Conservation (phyloP, 805 yeast species). For the Ogataea nakhonphanomensis region DNA sequence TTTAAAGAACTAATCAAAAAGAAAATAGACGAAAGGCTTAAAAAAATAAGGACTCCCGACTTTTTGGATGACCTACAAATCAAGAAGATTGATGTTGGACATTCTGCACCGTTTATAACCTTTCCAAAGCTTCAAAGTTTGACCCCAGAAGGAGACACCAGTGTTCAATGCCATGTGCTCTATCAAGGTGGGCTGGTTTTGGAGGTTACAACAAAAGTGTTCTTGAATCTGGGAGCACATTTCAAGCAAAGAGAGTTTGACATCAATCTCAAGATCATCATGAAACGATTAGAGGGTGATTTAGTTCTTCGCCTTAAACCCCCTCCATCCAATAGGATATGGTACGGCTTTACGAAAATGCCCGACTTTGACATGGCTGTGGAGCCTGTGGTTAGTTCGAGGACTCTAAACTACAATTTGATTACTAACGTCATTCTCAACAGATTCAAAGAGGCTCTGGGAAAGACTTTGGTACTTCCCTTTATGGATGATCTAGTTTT, state of each 20-base stretch:
- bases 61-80: conserved; percentile 82
- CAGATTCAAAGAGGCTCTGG: conserved; percentile 73
- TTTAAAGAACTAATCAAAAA: conserved; percentile 55
- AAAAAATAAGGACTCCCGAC: conserved; percentile 80
- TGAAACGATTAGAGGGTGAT: conserved; percentile 71
- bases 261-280: conserved; percentile 63
- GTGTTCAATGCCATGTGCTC: conserved; percentile 55
- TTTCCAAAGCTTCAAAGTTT: conserved; percentile 66
- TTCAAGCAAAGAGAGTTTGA: conserved; percentile 74
- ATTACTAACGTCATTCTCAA: conserved; percentile 78
- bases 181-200: conserved; percentile 77
- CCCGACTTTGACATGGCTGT: conserved; percentile 73
- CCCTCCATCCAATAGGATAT: conserved; percentile 85
- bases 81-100: conserved; percentile 69
- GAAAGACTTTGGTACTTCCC: conserved; percentile 79
- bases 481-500: conserved; percentile 84
- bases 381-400: conserved; percentile 88
- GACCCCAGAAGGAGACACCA: conserved; percentile 75
- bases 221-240: conserved; percentile 69
- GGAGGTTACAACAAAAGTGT: conserved; percentile 77
- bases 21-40: conserved; percentile 66
- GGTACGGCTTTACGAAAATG: conserved; percentile 84
- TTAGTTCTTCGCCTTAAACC: conserved; percentile 69
- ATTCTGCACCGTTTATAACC: conserved; percentile 74
- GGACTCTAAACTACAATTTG: conserved; percentile 73